These are phyloP conservation scores for Exophiala alcalophila DNA, from an alignment of 2,329 filamentous ascomycete genomes.

Conservation along the genomic window DNA sequence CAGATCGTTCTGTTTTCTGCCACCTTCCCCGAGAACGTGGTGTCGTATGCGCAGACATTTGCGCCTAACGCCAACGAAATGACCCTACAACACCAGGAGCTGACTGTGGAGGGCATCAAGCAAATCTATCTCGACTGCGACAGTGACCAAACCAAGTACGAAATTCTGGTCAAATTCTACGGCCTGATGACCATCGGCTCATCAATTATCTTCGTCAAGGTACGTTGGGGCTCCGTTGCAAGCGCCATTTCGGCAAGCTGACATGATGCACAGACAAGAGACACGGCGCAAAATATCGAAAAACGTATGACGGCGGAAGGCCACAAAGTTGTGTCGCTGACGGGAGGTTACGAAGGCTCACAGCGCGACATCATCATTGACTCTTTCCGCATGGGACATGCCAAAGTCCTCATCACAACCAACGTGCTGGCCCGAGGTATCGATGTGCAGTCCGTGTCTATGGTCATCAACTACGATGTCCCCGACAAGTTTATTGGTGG, in stretches of 20 bases:
- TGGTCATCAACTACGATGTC: conserved; percentile 92
- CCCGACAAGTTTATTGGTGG: conserved; percentile 42
- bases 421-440: conserved; percentile 96
- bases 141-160: conserved; percentile 77
- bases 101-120: conserved; percentile 95
- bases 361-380: conserved; percentile 82
- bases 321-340: conserved; percentile 86
- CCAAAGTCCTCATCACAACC: conserved; percentile 96
- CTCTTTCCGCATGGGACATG: conserved; percentile 78
- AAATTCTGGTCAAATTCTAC: conserved; percentile 86
- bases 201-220: conserved; percentile 96
- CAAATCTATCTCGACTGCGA: conserved; percentile 97
- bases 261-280: conserved; percentile 63
- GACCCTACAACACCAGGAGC: conserved; percentile 81
- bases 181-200: conserved; percentile 94
- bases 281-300: conserved; percentile 82
- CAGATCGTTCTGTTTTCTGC: conserved; percentile 95
- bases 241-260: conserved; percentile 4
- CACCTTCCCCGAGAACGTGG: conserved; percentile 83
- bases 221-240: conserved; percentile 41
- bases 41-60: conserved; percentile 78
- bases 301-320: conserved; percentile 81
- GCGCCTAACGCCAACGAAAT: conserved; percentile 83
- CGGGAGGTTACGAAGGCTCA: conserved; percentile 78
- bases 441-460: conserved; percentile 84